Evolutionary conservation across 2,329 filamentous ascomycete genomes (phyloP).

Genomic region (Penicillium sumatraense): DNA sequence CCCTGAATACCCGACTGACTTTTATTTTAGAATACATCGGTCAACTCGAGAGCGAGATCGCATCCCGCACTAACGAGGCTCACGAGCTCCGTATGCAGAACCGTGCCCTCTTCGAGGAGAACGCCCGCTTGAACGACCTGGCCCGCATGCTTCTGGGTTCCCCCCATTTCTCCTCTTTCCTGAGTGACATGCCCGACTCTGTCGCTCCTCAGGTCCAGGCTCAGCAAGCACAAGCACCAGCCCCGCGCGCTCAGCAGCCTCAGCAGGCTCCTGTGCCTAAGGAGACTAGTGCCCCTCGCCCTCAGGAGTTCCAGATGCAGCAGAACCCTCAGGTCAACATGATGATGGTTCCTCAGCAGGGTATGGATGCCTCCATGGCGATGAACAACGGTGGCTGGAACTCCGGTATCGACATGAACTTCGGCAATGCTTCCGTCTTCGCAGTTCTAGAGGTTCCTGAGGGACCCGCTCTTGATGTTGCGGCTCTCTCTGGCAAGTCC

Average conservation of each 20-base stretch:
- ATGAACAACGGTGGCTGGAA: constrained; percentile 54
- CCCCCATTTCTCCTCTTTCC: constrained; percentile 79
- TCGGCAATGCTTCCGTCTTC: constrained; percentile 57
- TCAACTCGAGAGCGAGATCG: constrained; percentile 89
- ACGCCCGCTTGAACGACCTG: constrained; percentile 75
- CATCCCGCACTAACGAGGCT: constrained; percentile 80
- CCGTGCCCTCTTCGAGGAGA: constrained; percentile 80
- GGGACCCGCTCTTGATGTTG: constrained; percentile 64
- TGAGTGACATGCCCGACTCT: constrained; percentile 71
- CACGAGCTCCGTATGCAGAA: constrained; percentile 82
- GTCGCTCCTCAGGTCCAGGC: constrained; percentile 47
- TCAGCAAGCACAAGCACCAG: constrained; percentile 47
- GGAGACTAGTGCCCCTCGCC: constrained; percentile 66
- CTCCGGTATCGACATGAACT: constrained; percentile 51
- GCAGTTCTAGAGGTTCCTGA: constrained; percentile 73
- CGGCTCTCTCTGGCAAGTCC: constrained; percentile 73
- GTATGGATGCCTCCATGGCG: constrained; percentile 71
- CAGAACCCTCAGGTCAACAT: constrained; percentile 71
- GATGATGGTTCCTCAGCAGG: constrained; percentile 80
- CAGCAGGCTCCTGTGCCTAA: constrained; percentile 62
- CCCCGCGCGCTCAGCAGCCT: constrained; percentile 43
- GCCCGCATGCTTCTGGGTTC: constrained; percentile 82
- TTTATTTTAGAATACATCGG: constrained; percentile 83
- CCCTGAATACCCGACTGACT: constrained; percentile 8
- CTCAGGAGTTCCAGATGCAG: constrained; percentile 61